phyloP scores from a whole-genome alignment of 495 filamentous ascomycete genomes.

The Neurospora tetrasperma region DNA sequence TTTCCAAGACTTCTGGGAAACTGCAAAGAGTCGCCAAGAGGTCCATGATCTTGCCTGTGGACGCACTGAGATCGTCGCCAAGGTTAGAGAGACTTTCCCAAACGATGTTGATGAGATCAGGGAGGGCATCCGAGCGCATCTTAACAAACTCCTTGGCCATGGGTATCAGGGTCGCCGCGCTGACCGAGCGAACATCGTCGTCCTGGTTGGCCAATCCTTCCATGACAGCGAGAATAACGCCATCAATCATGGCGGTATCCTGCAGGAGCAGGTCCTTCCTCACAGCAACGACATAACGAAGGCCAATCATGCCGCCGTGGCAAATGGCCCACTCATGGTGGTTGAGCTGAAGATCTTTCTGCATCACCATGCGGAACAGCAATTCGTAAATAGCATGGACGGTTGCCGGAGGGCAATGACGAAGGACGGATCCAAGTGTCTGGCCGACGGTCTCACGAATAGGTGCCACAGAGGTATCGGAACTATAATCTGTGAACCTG shows the following conservation, averaged over 20 bases:
- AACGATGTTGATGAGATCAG: slow-evolving; percentile 79
- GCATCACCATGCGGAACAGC: slow-evolving; percentile 84
- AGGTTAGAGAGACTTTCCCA: slow-evolving; percentile 95
- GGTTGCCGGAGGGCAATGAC: slow-evolving; percentile 61
- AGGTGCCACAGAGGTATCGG: slow-evolving; percentile 91
- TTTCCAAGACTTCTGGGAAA: slow-evolving; percentile 82
- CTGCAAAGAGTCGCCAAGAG: slow-evolving; percentile 89
- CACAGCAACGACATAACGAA: slow-evolving; percentile 89
- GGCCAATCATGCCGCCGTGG: slow-evolving; percentile 94
- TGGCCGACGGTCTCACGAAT: slow-evolving; percentile 97
- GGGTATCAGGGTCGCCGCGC: slow-evolving; percentile 89
- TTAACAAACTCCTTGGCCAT: slow-evolving; percentile 89
- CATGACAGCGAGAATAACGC: slow-evolving; percentile 85
- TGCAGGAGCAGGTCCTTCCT: slow-evolving; percentile 82
- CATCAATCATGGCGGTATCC: slow-evolving; percentile 78
- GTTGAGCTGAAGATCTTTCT: slow-evolving; percentile 61
- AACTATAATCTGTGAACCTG: slow-evolving; percentile 94
- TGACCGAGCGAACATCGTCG: slow-evolving; percentile 93
- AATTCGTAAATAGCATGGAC: slow-evolving; percentile 73
- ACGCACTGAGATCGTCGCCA: slow-evolving; percentile 91
- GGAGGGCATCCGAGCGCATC: slow-evolving; percentile 64
- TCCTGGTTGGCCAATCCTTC: slow-evolving; percentile 83
- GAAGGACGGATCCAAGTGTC: slow-evolving; percentile 78
- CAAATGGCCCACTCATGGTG: slow-evolving; percentile 83
- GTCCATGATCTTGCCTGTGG: slow-evolving; percentile 97